phyloP scores from a whole-genome alignment of 2,329 filamentous ascomycete species.

The Colletotrichum tamarilloi region DNA sequence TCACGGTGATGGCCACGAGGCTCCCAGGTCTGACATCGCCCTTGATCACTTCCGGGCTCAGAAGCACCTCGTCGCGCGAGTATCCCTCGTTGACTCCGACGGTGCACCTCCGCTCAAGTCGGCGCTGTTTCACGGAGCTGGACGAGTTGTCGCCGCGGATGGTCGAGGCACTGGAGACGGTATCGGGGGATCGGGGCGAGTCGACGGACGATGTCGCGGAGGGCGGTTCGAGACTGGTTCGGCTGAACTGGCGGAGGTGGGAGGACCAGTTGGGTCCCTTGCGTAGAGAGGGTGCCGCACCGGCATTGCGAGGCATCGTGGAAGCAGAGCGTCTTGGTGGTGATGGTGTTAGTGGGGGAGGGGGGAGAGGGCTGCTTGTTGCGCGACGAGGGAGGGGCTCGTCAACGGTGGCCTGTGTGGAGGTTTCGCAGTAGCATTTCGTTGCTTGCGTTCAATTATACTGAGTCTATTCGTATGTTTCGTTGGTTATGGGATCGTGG shows the following conservation, averaged over 20 bases:
- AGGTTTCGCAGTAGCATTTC: slow-evolving; percentile 29
- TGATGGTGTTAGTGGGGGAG: neutral
- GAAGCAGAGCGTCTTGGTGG: slow-evolving; percentile 1
- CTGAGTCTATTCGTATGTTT: neutral
- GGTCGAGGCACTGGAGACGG: slow-evolving; percentile 62
- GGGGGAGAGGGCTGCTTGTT: neutral
- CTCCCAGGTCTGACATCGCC: slow-evolving; percentile 72
- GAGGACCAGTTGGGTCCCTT: slow-evolving; percentile 61
- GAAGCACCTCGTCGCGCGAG: slow-evolving; percentile 80
- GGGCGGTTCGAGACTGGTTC: slow-evolving; percentile 56
- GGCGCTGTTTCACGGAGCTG: slow-evolving; percentile 43
- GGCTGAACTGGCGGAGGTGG: slow-evolving; percentile 65
- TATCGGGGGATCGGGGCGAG: slow-evolving; percentile 58
- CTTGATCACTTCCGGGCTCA: slow-evolving; percentile 79
- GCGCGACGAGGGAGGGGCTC: slow-evolving; percentile 31
- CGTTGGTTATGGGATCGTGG: neutral
- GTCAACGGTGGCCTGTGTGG: slow-evolving; percentile 23
- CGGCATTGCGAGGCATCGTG: slow-evolving; percentile 55
- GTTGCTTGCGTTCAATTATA: neutral
- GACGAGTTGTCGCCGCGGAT: slow-evolving; percentile 47
- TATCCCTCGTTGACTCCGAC: slow-evolving; percentile 78
- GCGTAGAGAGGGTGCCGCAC: slow-evolving; percentile 53
- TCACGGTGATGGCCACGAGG: slow-evolving; percentile 77
- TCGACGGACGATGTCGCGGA: slow-evolving; percentile 46
- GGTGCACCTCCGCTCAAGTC: slow-evolving; percentile 60